Evolutionary conservation across 495 filamentous ascomycete genomes (phyloP), one percentile per base, ranked within the genome.

Genomic region (Hypomontagnella monticulosa): DNA sequence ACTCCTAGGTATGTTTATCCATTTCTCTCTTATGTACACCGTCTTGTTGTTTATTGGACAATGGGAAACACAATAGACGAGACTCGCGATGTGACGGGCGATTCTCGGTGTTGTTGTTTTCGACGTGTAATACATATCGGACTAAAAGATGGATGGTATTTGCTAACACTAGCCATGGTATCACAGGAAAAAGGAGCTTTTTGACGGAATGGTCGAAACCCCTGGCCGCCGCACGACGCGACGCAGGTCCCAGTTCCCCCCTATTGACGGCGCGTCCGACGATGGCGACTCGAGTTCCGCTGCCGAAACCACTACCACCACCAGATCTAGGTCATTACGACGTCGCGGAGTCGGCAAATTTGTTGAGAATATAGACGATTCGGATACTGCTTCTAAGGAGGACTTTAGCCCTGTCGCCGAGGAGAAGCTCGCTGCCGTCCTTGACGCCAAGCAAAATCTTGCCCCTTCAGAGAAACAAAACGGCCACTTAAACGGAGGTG

Each of bases 141-240:
- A 41, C 4, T 15, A 11, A 0, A 23, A 5, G 9, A 23, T 4
- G 23, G 9, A 23, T 4, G 23, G 2, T 19, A 36, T 57, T 43
- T 43, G 27, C 47, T 63, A 23, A 63, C 42, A 15, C n/a, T 27
- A 30, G 1, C 4, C 32, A 27, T 52, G 14, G 18, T 41, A 6
- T 27, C 34, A 46, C 43, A 83, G 81, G 57, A 83, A 83, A 61
- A 81, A 81, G 71, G 81, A 83, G 56, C 74, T 79, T 37, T 83
- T 81, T 55, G 76, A 81, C n/a, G 81, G 81, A 53, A 81, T 83
- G 81, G 61, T 83, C 27, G 79, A 79, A 65, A 83, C 80, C 2
- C 81, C 81, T 23, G 65, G 47, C 14, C 72, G 75, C 1, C 74
- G 70, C 46, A 63, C 71, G 16, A 69, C 74, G 18, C 77, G 80